phyloP scores from a whole-genome alignment of 140 eudicot genomes.

The Erigeron philadelphicus region DNA sequence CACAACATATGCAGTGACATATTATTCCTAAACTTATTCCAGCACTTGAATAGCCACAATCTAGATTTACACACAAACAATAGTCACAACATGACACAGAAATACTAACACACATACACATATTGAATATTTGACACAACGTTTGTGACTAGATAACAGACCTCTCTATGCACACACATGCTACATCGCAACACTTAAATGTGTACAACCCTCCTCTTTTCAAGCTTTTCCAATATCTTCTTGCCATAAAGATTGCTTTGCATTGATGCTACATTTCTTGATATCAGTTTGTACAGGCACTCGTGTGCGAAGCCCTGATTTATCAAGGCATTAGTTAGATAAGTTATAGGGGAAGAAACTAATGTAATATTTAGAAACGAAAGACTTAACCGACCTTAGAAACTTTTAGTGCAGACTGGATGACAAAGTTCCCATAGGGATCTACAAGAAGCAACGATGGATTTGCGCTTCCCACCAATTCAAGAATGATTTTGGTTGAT shows the following conservation, averaged over 20 bases:
- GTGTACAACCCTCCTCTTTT: conserved; percentile 32
- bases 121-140: not conserved
- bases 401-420: conserved; percentile 53
- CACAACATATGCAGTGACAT: not conserved
- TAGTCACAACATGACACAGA: conserved; percentile 27
- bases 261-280: conserved; percentile 33
- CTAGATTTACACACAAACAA: conserved; percentile 25
- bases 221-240: conserved; percentile 45
- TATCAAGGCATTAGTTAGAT: not conserved
- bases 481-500: conserved; percentile 41
- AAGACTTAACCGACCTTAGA: conserved; percentile 39
- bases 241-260: conserved; percentile 53
- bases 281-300: conserved; percentile 30
- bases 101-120: conserved; percentile 12
- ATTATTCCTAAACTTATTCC: conserved; percentile 12
- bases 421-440: conserved; percentile 73
- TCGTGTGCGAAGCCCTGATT: conserved; percentile 40
- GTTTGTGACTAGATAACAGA: conserved; percentile 18
- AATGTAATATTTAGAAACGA: not conserved
- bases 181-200: not conserved
- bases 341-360: not conserved
- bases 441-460: conserved; percentile 42
- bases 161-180: conserved; percentile 22
- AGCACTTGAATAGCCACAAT: not conserved
- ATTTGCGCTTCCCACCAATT: conserved; percentile 43